Evolutionary conservation across 768 basidiomycete species (phyloP), one percentile per base, ranked within the genome.

Genomic region (Tephrocybe sp.): DNA sequence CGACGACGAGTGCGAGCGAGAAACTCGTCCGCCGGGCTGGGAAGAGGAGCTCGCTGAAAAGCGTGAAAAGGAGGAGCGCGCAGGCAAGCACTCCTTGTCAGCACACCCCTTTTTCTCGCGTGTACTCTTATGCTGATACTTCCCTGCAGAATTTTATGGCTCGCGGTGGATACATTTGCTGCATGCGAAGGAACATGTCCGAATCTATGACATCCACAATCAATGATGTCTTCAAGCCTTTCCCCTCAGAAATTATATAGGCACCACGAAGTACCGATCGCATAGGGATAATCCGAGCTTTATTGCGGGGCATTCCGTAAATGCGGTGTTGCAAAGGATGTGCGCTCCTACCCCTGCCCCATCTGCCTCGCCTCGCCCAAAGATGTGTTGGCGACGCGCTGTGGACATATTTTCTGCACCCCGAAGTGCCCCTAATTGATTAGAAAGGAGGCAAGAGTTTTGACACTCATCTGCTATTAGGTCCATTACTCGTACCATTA

Each of bases 371-470:
- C 35, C 2, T 36, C 35, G 16, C 40, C 49, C 13, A 51, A 47
- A 16, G 9, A 17, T 1, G 40, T 47, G 1, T 36, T 30, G 4
- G 34, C 54, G 8, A 51, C 49, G 5, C 53, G 53, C 7, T 55
- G 53, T 36, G 53, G 53, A 2, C 53, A 55, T 43, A n/a, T 55
- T 35, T 55, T 55, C 40, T 55, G 53, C 40, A 23, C 30, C 4
- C 12, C 48, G 53, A 20, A 54, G 53, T 46, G 16, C 6, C 10
- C 14, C 30, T 14, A 11, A 13, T 17, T n/a, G 13, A 3, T 2
- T 17, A 8, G 6, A 5, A 4, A 23, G 11, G 1, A 0, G 3
- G 11, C 1, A 2, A 5, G 13, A 34, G 16, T 8, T 14, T 1
- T 23, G 2, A 30, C 3, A 8, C 2, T 20, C 7, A 9, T n/a